These are phyloP conservation scores for Tetrahymena malaccensis DNA, from an alignment of 73 alveolate species.

Conservation along the genomic window DNA sequence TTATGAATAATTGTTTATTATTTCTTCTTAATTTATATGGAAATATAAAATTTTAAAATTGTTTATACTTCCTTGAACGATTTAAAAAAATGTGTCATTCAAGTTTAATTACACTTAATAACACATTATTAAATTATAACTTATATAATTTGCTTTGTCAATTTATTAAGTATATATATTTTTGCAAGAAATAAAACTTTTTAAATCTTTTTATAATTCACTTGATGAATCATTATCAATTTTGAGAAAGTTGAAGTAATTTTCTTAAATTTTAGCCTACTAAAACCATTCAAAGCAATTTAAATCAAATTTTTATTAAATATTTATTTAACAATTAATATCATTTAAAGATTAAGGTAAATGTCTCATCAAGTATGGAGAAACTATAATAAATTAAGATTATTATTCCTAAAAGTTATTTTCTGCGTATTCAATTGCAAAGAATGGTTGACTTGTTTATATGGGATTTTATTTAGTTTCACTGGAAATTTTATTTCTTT, in stretches of 20 bases:
- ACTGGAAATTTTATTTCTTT: neutral
- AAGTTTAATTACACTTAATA: neutral
- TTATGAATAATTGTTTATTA: neutral
- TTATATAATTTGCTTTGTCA: neutral
- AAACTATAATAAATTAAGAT: neutral
- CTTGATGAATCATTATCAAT: neutral
- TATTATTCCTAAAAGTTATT: neutral
- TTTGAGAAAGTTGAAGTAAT: neutral
- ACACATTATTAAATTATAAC: neutral
- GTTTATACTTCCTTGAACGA: neutral
- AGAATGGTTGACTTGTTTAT: neutral
- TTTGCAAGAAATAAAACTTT: neutral
- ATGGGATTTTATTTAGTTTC: neutral
- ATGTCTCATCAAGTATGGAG: neutral
- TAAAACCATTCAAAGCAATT: neutral
- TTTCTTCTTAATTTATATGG: neutral
- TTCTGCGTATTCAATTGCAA: neutral
- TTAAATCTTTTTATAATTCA: neutral
- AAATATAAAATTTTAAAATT: neutral
- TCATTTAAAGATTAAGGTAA: neutral
- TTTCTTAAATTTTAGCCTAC: neutral
- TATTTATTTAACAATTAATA: neutral
- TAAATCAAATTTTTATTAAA: neutral
- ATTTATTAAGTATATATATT: neutral
- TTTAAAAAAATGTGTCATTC: neutral